These are phyloP conservation scores for Ustilago trichophora DNA, from an alignment of 1,284 basidiomycete genomes.

Conservation along the genomic window DNA sequence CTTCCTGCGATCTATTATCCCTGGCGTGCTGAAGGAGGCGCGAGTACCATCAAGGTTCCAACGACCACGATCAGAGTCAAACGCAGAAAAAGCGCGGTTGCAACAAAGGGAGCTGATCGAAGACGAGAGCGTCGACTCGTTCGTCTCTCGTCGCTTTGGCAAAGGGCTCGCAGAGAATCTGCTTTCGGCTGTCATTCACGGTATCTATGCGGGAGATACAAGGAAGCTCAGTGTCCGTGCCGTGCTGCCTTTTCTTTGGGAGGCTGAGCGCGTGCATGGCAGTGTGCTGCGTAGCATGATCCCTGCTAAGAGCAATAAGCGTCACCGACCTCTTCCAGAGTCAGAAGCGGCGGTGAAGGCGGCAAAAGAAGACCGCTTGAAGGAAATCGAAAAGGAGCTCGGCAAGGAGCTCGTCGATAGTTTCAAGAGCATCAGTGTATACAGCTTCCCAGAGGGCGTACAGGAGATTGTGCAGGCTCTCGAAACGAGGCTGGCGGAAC, in stretches of 20 bases:
- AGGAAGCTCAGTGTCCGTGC: constrained; percentile 78
- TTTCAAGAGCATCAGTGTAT: constrained; percentile 75
- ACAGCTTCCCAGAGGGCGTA: constrained; percentile 82
- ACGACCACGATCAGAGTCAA: constrained; percentile 64
- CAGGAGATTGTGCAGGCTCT: constrained; percentile 75
- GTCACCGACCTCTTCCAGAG: constrained; percentile 22
- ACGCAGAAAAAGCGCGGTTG: constrained; percentile 60
- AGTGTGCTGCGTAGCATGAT: constrained; percentile 77
- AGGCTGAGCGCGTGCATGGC: constrained; percentile 76
- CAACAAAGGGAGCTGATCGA: constrained; percentile 31
- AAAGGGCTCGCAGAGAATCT: constrained; percentile 76
- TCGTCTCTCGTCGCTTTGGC: constrained; percentile 82
- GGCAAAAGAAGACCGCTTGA: constrained; percentile 22
- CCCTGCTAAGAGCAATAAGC: constrained; percentile 37
- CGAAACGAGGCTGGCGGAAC: constrained; percentile 69
- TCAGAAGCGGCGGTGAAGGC: constrained; percentile 24
- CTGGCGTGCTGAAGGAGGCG: constrained; percentile 71
- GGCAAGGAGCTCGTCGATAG: constrained; percentile 69
- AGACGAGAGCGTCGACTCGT: constrained; percentile 85
- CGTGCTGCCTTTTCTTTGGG: constrained; percentile 79
- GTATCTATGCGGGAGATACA: constrained; percentile 89
- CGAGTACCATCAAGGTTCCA: constrained; percentile 67
- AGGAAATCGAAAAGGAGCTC: constrained; percentile 67
- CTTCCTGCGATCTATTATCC: constrained; percentile 45
- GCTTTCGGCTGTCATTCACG: constrained; percentile 86